phyloP scores from a whole-genome alignment of 202 grass and related monocot species.

The Zoysia matrella region DNA sequence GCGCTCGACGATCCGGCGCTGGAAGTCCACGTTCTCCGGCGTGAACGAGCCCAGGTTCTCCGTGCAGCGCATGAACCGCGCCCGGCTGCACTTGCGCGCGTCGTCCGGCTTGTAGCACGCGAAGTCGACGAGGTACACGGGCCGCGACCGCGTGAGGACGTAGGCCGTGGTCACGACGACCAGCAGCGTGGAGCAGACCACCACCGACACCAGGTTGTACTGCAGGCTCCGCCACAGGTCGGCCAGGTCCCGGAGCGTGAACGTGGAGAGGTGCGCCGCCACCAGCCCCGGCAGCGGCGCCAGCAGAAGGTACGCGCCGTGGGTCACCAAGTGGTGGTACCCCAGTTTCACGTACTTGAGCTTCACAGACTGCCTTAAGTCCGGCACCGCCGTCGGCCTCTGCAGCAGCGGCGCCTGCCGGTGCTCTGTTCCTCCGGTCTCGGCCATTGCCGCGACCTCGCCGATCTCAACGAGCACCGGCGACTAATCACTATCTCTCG shows the following conservation, averaged over 20 bases:
- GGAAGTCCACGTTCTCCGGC: slow-evolving; percentile 70
- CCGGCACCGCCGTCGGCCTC: slow-evolving; percentile 31
- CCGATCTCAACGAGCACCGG: neutral
- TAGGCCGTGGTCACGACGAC: slow-evolving; percentile 56
- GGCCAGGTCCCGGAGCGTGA: slow-evolving; percentile 48
- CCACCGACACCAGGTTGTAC: slow-evolving; percentile 50
- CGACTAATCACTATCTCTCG: no score
- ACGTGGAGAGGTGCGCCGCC: slow-evolving; percentile 65
- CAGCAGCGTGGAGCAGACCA: slow-evolving; percentile 52
- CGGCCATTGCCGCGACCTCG: neutral
- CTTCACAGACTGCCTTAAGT: slow-evolving; percentile 78
- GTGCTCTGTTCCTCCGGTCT: neutral
- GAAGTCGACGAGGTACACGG: slow-evolving; percentile 79
- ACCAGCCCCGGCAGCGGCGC: slow-evolving; percentile 36
- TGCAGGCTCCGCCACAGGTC: slow-evolving; percentile 50
- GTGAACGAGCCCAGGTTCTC: slow-evolving; percentile 55
- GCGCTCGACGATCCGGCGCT: slow-evolving; percentile 63
- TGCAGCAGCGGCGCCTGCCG: neutral
- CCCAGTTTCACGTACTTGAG: slow-evolving; percentile 91
- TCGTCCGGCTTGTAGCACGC: slow-evolving; percentile 79
- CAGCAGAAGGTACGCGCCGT: slow-evolving; percentile 67
- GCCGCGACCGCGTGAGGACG: slow-evolving; percentile 57
- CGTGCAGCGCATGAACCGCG: slow-evolving; percentile 63
- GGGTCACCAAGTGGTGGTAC: slow-evolving; percentile 74
- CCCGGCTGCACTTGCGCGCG: slow-evolving; percentile 51